Evolutionary conservation across 306 rosid genomes (phyloP).

Genomic region (Gastrolobium bilobum): DNA sequence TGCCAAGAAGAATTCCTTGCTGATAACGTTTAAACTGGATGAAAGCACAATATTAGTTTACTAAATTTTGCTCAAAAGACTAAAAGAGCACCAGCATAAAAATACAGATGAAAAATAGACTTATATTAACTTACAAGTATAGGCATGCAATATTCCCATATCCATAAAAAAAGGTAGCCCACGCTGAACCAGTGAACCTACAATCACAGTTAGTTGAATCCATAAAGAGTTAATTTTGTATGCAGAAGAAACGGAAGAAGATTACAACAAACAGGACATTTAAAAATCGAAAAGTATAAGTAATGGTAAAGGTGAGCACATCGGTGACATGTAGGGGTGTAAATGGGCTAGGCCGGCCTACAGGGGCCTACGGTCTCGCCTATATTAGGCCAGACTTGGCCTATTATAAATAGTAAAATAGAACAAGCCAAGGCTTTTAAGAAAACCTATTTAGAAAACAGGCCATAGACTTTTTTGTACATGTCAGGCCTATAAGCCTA

Average conservation of each 20-base stretch:
- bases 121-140: slow-evolving; percentile 64
- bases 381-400: no score
- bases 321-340: background rate
- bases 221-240: slow-evolving; percentile 17
- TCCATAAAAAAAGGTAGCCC: slow-evolving; percentile 92
- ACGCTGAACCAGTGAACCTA: slow-evolving; percentile 88
- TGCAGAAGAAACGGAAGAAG: slow-evolving; percentile 35
- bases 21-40: slow-evolving; percentile 70
- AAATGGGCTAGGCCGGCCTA: no score
- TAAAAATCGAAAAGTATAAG: background rate
- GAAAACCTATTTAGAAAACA: no score
- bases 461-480: no score
- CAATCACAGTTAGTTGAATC: slow-evolving; percentile 37
- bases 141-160: slow-evolving; percentile 87
- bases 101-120: slow-evolving; percentile 39
- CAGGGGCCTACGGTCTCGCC: no score
- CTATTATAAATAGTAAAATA: no score
- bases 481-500: no score
- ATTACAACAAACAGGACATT: slow-evolving; percentile 4
- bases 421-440: no score
- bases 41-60: slow-evolving; percentile 38
- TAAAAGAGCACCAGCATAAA: slow-evolving; percentile 5
- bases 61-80: slow-evolving; percentile 37
- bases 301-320: background rate
- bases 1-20: slow-evolving; percentile 81